Evolutionary conservation across 495 filamentous ascomycete genomes (phyloP), one percentile per base, ranked within the genome.

Genomic region (Niebla homalea): DNA sequence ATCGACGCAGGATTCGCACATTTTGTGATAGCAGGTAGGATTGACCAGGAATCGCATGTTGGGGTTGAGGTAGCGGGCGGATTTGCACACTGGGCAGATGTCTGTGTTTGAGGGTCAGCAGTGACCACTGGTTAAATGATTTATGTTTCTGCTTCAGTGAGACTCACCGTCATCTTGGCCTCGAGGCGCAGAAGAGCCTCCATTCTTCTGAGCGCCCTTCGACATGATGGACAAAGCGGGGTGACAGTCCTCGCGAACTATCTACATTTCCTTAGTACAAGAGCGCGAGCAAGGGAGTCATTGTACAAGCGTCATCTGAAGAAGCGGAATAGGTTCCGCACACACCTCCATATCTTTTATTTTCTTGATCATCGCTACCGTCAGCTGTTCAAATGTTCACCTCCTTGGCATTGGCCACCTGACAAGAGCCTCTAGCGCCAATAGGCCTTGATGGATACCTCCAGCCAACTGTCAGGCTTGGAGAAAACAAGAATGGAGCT

Each of bases 21-120:
- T 95, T 54, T 85, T 86, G 76, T 99, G 92, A 74, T 97, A 99
- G 76, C 92, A 99, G 71, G 93, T 87, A 16, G 90, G 85, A 66
- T 96, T 94, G 66, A 97, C 86, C 54, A 93, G 84, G 68, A 99
- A 95, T 46, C 77, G 73, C 78, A 99, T 89, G 68, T 86, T 79
- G 20, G 80, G 81, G 70, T 95, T 97, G 61, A 97, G 80, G 72
- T 97, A 97, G 49, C 87, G 85, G 49, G 84, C 84, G 48, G 87
- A 89, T 67, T 94, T 94, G 82, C 92, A 99, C 58, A 96, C 84
- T 40, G 89, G 93, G 69, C 92, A 99, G 62, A 88, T 84, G 66
- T 96, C 88, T 83, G 55, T 26, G 35, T 50, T 51, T 44, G 54
- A 12, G 26, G 37, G 25, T 32, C 11, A 40, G 26, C 50, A n/a